Evolutionary conservation across 768 basidiomycete genomes (phyloP).

Genomic region (Ramaria sp.): DNA sequence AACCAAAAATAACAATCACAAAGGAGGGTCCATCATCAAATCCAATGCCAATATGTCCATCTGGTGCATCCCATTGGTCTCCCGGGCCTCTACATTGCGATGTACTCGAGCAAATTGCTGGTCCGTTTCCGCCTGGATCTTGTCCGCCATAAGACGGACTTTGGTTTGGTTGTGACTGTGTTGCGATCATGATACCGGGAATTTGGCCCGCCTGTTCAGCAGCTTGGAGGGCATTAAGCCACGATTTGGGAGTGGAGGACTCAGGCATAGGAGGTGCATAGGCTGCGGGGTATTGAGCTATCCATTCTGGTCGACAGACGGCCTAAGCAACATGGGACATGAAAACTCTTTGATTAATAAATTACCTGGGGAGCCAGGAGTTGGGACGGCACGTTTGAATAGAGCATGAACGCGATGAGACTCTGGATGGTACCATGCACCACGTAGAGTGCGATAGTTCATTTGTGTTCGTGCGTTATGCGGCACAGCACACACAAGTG

Average conservation of each 20-base stretch:
- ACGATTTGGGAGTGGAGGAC: slow-evolving; percentile 41
- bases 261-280: slow-evolving; percentile 31
- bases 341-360: not conserved
- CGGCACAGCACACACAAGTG: not conserved
- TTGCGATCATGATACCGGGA: slow-evolving; percentile 51
- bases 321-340: not conserved
- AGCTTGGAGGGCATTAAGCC: slow-evolving; percentile 60
- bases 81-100: slow-evolving; percentile 52
- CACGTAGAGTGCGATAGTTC: slow-evolving; percentile 14
- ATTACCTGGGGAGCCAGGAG: slow-evolving; percentile 46
- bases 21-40: slow-evolving; percentile 78
- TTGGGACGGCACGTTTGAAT: slow-evolving; percentile 40
- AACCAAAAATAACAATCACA: slow-evolving; percentile 18
- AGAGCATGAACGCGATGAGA: slow-evolving; percentile 52
- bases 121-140: slow-evolving; percentile 28
- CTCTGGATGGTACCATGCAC: slow-evolving; percentile 49
- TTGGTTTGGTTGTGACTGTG: slow-evolving; percentile 19
- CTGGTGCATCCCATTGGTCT: slow-evolving; percentile 71
- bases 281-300: slow-evolving; percentile 42
- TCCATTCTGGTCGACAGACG: slow-evolving; percentile 41
- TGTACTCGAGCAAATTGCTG: slow-evolving; percentile 65
- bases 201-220: slow-evolving; percentile 64
- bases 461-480: not conserved
- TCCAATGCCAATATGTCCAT: slow-evolving; percentile 49
- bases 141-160: slow-evolving; percentile 29